A percentile compares a stretch with the other conserved stretches of the same genome.
Conservation (phyloP, 2,329 filamentous ascomycete genomes). For the Celoporthe dispersa region DNA sequence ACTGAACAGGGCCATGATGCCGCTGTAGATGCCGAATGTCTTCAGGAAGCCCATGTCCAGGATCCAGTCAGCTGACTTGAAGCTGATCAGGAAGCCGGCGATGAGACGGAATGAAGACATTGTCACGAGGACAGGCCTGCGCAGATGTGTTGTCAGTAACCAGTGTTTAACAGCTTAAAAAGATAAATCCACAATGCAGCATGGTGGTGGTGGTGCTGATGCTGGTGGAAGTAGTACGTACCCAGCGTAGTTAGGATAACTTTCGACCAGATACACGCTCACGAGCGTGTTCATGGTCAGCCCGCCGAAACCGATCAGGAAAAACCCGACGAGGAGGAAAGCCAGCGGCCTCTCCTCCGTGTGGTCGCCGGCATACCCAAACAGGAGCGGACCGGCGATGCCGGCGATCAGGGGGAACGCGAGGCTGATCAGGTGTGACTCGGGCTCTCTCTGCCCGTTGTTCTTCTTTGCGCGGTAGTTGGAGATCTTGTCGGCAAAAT, state of each 20-base stretch:
- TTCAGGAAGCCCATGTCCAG: slow-evolving; percentile 29
- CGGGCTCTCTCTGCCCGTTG: slow-evolving; percentile 27
- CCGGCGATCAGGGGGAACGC: slow-evolving; percentile 23
- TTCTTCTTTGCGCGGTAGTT: slow-evolving; percentile 26
- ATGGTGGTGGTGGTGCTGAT: background rate
- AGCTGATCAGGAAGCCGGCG: slow-evolving; percentile 32
- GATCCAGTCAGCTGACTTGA: slow-evolving; percentile 33
- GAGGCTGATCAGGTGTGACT: slow-evolving; percentile 28
- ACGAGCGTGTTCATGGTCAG: slow-evolving; percentile 26
- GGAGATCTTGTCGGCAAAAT: slow-evolving; percentile 28
- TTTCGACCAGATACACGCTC: slow-evolving; percentile 31
- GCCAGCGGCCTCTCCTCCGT: slow-evolving; percentile 19
- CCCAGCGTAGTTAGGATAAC: slow-evolving; percentile 33
- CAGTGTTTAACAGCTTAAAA: background rate
- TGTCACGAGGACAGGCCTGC: slow-evolving; percentile 34
- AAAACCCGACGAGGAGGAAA: slow-evolving; percentile 21
- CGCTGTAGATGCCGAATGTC: slow-evolving; percentile 31
- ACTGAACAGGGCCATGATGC: slow-evolving; percentile 27
- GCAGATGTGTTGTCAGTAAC: background rate
- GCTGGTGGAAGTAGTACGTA: slow-evolving; percentile 15
- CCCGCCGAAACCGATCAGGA: slow-evolving; percentile 24
- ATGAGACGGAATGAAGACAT: slow-evolving; percentile 34
- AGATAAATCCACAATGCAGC: background rate
- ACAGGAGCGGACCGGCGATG: slow-evolving; percentile 25
- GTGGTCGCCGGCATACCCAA: slow-evolving; percentile 27